phyloP scores from a whole-genome alignment of 148 eudicot species.

The Amaranthus cruentus region DNA sequence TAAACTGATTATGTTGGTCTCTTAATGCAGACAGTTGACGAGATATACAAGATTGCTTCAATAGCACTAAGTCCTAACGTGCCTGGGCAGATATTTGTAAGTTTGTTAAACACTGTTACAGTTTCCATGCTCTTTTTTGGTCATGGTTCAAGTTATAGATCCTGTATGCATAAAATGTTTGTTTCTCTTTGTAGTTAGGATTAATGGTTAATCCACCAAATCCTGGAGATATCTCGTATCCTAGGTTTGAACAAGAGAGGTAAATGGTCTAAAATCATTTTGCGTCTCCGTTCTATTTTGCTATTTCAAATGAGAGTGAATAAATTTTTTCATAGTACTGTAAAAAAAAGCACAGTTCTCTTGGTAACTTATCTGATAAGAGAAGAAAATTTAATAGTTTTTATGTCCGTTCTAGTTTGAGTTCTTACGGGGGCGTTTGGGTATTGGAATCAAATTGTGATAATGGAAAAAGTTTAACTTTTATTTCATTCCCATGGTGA shows the following conservation, averaged over 20 bases:
- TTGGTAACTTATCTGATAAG: too few species aligned
- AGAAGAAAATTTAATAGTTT: too few species aligned
- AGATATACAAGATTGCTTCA: slow-evolving; percentile 90
- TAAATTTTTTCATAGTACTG: background rate
- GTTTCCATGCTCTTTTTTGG: background rate
- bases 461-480: too few species aligned
- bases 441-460: too few species aligned
- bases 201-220: slow-evolving; percentile 92
- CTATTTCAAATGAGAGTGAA: background rate
- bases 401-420: too few species aligned
- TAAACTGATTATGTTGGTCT: background rate
- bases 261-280: slow-evolving; percentile 13
- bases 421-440: too few species aligned
- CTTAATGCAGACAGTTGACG: slow-evolving; percentile 79
- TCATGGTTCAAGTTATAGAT: background rate
- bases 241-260: slow-evolving; percentile 75
- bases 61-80: slow-evolving; percentile 92
- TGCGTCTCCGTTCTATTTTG: background rate
- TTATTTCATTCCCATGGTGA: too few species aligned
- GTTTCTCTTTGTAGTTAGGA: slow-evolving; percentile 55
- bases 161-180: slow-evolving; percentile 1
- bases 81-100: slow-evolving; percentile 92
- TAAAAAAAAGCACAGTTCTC: background rate
- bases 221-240: slow-evolving; percentile 89
- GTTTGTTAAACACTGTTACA: slow-evolving; percentile 21